Evolutionary conservation across 2,329 filamentous ascomycete genomes (phyloP), one percentile per base, ranked within the genome.

Genomic region (Helotiales sp.): DNA sequence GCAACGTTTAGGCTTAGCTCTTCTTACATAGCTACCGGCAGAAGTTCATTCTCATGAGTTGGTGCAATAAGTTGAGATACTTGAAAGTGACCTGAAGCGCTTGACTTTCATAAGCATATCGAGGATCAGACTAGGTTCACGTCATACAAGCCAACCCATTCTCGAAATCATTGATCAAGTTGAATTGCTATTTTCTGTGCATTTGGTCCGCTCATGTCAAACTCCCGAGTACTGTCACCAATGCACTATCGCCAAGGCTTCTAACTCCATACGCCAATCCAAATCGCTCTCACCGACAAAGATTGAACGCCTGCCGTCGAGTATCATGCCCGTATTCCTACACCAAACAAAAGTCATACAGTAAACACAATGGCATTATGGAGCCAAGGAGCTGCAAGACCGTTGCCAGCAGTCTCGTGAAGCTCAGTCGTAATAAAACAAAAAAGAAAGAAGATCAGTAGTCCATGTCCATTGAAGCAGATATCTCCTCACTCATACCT

Each of bases 401-500:
- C 57, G 50, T 61, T 60, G 57, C 59, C 58, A 60, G 55, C 56
- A 40, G 55, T 34, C 24, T 44, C 24, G 29, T 54, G 54, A 60
- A 38, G 44, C 60, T 57, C 38, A 40, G 34, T 52, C 54, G 6
- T 5, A 30, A 40, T 52, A 49, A 57, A 44, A 54, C 29, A 29
- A 27, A 40, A 49, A 53, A n/a, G n/a, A 27, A 25, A 46, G 51
- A 27, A 51, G 24, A 33, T 62, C 34, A 67, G 50, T 60, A 63
- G 49, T 79, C 84, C 64, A 87, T 81, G 67, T 87, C 85, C 83
- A 88, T 87, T 19, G 78, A 76, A 3, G 79, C 78, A 29, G 82
- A 83, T 47, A 87, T 78, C 60, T 88, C 85, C 70, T 87, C 84
- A 63, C 83, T 87, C 70, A 86, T 78, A 29, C 80, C 79, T 38